Evolutionary conservation across 768 basidiomycete species (phyloP).

Genomic region (Rhodotorula diobovata): DNA sequence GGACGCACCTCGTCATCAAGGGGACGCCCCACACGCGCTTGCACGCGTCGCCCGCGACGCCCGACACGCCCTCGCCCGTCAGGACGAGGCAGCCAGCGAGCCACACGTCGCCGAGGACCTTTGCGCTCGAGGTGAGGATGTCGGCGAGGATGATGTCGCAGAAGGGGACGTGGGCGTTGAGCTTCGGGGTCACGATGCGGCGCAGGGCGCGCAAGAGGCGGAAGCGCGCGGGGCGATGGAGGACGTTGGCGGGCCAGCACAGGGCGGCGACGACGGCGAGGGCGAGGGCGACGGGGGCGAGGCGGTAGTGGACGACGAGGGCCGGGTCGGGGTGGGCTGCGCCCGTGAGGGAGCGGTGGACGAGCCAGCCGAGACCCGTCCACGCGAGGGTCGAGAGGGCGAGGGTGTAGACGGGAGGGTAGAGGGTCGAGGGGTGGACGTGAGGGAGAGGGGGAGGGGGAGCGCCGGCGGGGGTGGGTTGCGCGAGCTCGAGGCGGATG

Average conservation of each 20-base stretch:
- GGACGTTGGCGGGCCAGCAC: slow-evolving; percentile 33
- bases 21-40: slow-evolving; percentile 40
- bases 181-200: slow-evolving; percentile 68
- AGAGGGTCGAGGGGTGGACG: slow-evolving; percentile 52
- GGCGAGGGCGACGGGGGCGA: slow-evolving; percentile 19
- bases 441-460: slow-evolving; percentile 43
- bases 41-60: slow-evolving; percentile 12
- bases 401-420: slow-evolving; percentile 52
- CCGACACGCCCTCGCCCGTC: slow-evolving; percentile 8
- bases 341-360: slow-evolving; percentile 16
- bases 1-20: slow-evolving; percentile 38
- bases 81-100: slow-evolving; percentile 53
- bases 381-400: slow-evolving; percentile 26
- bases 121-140: slow-evolving; percentile 92
- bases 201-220: slow-evolving; percentile 51
- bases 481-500: slow-evolving; percentile 47
- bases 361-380: slow-evolving; percentile 31
- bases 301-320: slow-evolving; percentile 8
- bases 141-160: slow-evolving; percentile 91
- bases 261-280: slow-evolving; percentile 19
- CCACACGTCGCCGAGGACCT: slow-evolving; percentile 93
- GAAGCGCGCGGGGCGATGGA: slow-evolving; percentile 33
- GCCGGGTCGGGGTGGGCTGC: slow-evolving; percentile 9
- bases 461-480: slow-evolving; percentile 1
- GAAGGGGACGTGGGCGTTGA: slow-evolving; percentile 67